A percentile compares a stretch with the other conserved stretches of the same genome.
These are phyloP conservation scores for Ascobolus immersus DNA, from an alignment of 495 filamentous ascomycete species.

Conservation along the genomic window DNA sequence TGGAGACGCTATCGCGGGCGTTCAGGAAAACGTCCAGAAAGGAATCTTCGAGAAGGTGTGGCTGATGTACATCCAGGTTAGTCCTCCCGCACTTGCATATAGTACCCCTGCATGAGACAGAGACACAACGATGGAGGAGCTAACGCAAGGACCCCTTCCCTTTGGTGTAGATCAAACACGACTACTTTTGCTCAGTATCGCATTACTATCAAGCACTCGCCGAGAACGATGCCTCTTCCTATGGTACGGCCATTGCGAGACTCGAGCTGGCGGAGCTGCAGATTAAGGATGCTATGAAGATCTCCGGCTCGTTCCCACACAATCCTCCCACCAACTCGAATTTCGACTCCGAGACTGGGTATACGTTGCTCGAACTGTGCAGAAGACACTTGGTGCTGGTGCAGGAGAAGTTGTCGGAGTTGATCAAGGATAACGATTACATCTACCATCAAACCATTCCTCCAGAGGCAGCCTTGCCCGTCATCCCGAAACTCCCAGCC, in stretches of 20 bases:
- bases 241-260: slow-evolving; percentile 66
- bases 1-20: slow-evolving; percentile 59
- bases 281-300: slow-evolving; percentile 45
- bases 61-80: slow-evolving; percentile 54
- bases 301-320: slow-evolving; percentile 57
- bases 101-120: background rate
- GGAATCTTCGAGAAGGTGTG: slow-evolving; percentile 92
- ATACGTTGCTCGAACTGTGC: slow-evolving; percentile 46
- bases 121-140: background rate
- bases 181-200: slow-evolving; percentile 59
- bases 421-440: slow-evolving; percentile 86
- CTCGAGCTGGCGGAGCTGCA: slow-evolving; percentile 55
- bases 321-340: slow-evolving; percentile 61
- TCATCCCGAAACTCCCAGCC: slow-evolving; percentile 74
- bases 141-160: background rate
- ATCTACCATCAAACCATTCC: slow-evolving; percentile 91
- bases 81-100: slow-evolving; percentile 7
- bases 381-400: slow-evolving; percentile 59
- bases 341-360: slow-evolving; percentile 50
- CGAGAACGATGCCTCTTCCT: slow-evolving; percentile 64
- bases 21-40: slow-evolving; percentile 76
- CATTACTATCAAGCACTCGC: slow-evolving; percentile 87
- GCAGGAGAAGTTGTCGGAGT: slow-evolving; percentile 48
- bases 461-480: slow-evolving; percentile 48
- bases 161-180: slow-evolving; percentile 41